Evolutionary conservation across 345 rosid species (phyloP).

Genomic region (Melaleuca quinquenervia): DNA sequence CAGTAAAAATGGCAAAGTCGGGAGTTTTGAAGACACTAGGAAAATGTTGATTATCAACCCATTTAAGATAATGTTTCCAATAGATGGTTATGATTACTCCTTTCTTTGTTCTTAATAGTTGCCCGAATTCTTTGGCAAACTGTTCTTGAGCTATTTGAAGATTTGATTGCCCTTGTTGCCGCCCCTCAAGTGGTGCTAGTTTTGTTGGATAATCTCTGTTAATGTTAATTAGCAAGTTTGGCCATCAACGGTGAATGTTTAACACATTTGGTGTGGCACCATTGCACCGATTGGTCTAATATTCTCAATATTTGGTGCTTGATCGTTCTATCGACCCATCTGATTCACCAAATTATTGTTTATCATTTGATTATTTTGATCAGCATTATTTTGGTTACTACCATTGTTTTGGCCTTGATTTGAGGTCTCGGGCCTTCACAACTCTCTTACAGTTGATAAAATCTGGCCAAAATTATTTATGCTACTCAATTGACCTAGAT

Average conservation of each 20-base stretch:
- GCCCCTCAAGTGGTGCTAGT: background rate
- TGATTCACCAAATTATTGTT: background rate
- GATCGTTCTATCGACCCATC: rapidly evolving
- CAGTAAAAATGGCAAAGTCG: background rate
- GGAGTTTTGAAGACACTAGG: background rate
- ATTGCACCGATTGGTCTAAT: background rate
- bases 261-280: background rate
- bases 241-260: background rate
- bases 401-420: background rate
- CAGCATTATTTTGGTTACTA: background rate
- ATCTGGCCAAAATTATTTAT: background rate
- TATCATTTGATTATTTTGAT: background rate
- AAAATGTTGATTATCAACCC: background rate
- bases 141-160: background rate
- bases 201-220: background rate
- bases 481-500: background rate
- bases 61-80: background rate
- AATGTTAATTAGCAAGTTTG: background rate
- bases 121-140: background rate
- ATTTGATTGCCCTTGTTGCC: background rate
- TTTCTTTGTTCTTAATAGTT: background rate
- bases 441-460: background rate
- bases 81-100: background rate
- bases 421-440: background rate
- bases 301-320: rapidly evolving